These are phyloP conservation scores for Centrapalus pauciflorus DNA, from an alignment of 129 eudicot genomes.

Conservation along the genomic window DNA sequence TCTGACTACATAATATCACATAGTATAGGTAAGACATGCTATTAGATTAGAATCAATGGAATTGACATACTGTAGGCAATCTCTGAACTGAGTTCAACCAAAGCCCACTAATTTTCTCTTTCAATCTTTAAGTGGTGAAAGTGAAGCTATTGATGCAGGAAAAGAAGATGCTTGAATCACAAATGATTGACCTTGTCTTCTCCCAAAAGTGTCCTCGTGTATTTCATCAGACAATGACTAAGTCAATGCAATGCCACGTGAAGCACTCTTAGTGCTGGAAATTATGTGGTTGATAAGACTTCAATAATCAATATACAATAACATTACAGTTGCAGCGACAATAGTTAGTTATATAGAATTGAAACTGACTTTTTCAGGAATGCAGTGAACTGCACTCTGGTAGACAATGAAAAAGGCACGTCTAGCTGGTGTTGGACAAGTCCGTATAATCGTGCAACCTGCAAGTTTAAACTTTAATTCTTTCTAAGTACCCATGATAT, in stretches of 20 bases:
- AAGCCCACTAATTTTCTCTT: constrained; percentile 41
- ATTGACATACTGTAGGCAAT: constrained; percentile 89
- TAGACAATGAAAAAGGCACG: constrained; percentile 87
- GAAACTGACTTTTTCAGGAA: constrained; percentile 94
- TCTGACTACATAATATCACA: neutral
- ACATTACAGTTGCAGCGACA: neutral
- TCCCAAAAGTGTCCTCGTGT: constrained; percentile 24
- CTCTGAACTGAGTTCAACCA: constrained; percentile 61
- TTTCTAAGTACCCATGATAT: neutral
- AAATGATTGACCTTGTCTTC: constrained; percentile 35
- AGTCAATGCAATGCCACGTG: constrained; percentile 75
- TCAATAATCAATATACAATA: too few species aligned
- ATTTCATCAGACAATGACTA: constrained; percentile 62
- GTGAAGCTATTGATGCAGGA: constrained; percentile 30
- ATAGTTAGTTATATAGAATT: neutral
- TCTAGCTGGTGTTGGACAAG: constrained; percentile 99
- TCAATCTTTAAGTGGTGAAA: constrained; percentile 60
- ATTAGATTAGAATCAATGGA: constrained; percentile 16
- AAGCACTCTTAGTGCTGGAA: constrained; percentile 89
- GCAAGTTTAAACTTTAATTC: constrained; percentile 17
- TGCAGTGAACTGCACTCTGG: constrained; percentile 91
- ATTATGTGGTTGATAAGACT: constrained; percentile 10
- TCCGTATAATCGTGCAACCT: constrained; percentile 90
- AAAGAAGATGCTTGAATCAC: constrained; percentile 34
- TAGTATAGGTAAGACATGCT: constrained; percentile 2